These are phyloP conservation scores for Yamadazyma kitorensis DNA, from an alignment of 805 yeast genomes.

Conservation along the genomic window DNA sequence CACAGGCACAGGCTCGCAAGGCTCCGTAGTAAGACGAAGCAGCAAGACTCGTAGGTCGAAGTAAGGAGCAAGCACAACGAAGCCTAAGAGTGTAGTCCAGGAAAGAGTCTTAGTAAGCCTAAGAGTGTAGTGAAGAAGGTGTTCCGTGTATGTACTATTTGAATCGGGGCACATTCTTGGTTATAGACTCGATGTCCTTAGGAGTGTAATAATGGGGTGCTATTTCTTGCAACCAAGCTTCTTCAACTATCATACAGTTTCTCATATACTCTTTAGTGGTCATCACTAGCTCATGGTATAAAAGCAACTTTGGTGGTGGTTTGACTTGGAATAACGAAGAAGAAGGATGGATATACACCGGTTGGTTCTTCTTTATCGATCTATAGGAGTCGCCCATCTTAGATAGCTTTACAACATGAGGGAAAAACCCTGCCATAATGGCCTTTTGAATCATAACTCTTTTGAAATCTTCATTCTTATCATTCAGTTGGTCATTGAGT, in stretches of 20 bases:
- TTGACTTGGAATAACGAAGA: conserved; percentile 61
- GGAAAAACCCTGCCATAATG: conserved; percentile 65
- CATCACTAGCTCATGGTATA: conserved; percentile 80
- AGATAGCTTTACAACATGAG: conserved; percentile 59
- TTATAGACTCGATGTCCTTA: conserved; percentile 20
- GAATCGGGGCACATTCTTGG: too few relatives aligned
- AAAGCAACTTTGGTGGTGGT: conserved; percentile 71
- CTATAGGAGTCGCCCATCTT: conserved; percentile 68
- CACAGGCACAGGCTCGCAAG: too few relatives aligned
- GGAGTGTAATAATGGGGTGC: conserved; percentile 60
- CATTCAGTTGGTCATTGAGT: conserved; percentile 24
- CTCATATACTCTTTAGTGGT: conserved; percentile 90
- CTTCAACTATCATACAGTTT: conserved; percentile 69
- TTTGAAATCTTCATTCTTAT: conserved; percentile 12
- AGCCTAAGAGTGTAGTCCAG: too few relatives aligned
- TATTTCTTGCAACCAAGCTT: conserved; percentile 67
- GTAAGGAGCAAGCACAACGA: too few relatives aligned
- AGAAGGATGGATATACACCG: conserved; percentile 85
- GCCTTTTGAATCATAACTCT: conserved; percentile 44
- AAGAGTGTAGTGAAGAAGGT: too few relatives aligned
- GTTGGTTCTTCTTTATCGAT: conserved; percentile 61
- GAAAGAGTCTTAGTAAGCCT: too few relatives aligned
- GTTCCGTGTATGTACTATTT: too few relatives aligned
- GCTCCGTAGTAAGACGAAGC: too few relatives aligned
- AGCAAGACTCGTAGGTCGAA: too few relatives aligned